phyloP scores from a whole-genome alignment of 2,329 filamentous ascomycete species.

The Neurospora sp. region DNA sequence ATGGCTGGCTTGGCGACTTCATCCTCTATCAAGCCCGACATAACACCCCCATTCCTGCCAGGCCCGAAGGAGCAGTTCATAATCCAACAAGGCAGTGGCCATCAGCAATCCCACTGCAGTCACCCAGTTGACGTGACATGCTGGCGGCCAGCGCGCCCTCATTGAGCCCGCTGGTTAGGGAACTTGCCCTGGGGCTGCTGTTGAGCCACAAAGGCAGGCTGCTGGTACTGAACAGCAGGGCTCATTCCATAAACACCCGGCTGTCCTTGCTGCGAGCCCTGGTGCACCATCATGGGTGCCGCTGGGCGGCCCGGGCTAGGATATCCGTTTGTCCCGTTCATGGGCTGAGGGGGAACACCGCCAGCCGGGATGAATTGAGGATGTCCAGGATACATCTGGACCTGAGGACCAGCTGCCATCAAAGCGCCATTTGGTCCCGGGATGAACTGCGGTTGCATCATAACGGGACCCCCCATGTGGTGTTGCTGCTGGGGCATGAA shows the following conservation, averaged over 20 bases:
- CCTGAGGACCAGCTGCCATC: slow-evolving; percentile 57
- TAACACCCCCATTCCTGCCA: background rate
- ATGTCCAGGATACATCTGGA: slow-evolving; percentile 71
- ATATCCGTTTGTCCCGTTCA: slow-evolving; percentile 64
- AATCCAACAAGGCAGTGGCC: background rate
- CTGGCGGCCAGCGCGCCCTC: slow-evolving; percentile 5
- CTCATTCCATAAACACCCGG: slow-evolving; percentile 62
- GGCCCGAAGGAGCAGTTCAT: background rate
- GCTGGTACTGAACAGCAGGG: slow-evolving; percentile 62
- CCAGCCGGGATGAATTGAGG: slow-evolving; percentile 53
- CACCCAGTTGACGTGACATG: background rate
- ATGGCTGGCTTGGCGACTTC: background rate
- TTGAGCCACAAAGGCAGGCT: slow-evolving; percentile 55
- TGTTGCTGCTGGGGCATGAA: slow-evolving; percentile 62
- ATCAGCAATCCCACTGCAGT: background rate
- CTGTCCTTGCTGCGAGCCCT: slow-evolving; percentile 88
- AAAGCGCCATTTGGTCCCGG: slow-evolving; percentile 56
- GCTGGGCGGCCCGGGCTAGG: slow-evolving; percentile 74
- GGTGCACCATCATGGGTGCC: slow-evolving; percentile 88
- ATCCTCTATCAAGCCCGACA: background rate
- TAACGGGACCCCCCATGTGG: slow-evolving; percentile 68
- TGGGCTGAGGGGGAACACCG: slow-evolving; percentile 43
- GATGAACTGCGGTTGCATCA: slow-evolving; percentile 74
- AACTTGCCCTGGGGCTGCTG: slow-evolving; percentile 69
- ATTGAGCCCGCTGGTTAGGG: slow-evolving; percentile 18